These are phyloP conservation scores for Neurospora sp. DNA, from an alignment of 495 filamentous ascomycete genomes.

Conservation along the genomic window DNA sequence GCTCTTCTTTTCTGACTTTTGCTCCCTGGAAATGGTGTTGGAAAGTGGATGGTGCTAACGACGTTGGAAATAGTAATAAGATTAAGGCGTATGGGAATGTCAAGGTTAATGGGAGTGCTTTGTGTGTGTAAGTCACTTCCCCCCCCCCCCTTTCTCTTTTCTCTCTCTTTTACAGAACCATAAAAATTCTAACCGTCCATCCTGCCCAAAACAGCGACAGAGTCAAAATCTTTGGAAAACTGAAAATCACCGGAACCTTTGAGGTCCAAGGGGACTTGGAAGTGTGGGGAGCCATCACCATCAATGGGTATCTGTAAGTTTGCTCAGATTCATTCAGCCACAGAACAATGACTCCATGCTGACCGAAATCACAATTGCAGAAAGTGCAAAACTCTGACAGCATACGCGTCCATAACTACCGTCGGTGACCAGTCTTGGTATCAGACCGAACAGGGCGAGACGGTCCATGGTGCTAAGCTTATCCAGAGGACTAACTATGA, in stretches of 20 bases:
- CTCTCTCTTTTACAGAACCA: neutral
- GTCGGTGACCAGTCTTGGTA: conserved; percentile 31
- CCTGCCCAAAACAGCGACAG: conserved; percentile 16
- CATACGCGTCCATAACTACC: conserved; percentile 28
- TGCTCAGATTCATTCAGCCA: neutral
- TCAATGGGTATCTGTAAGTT: conserved; percentile 29
- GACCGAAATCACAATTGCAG: conserved; percentile 6
- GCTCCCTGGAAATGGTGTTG: neutral
- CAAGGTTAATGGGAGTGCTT: conserved; percentile 16
- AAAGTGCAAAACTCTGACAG: conserved; percentile 25
- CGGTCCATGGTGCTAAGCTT: conserved; percentile 26
- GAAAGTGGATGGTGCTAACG: neutral
- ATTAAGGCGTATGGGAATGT: conserved; percentile 28
- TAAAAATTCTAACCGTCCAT: neutral
- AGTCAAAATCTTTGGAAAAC: conserved; percentile 32
- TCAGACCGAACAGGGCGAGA: conserved; percentile 21
- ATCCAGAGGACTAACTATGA: conserved; percentile 18
- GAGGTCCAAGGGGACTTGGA: conserved; percentile 26
- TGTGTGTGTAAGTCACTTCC: conserved; percentile 7
- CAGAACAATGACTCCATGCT: neutral
- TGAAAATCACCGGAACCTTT: conserved; percentile 25
- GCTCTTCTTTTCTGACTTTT: neutral
- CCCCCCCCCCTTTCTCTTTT: neutral
- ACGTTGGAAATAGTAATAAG: conserved; percentile 13
- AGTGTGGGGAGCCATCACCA: conserved; percentile 26